A percentile compares a stretch with the other conserved stretches of the same genome.
phyloP scores from a whole-genome alignment of 768 basidiomycete species.

The Pleurotus cornucopiae region DNA sequence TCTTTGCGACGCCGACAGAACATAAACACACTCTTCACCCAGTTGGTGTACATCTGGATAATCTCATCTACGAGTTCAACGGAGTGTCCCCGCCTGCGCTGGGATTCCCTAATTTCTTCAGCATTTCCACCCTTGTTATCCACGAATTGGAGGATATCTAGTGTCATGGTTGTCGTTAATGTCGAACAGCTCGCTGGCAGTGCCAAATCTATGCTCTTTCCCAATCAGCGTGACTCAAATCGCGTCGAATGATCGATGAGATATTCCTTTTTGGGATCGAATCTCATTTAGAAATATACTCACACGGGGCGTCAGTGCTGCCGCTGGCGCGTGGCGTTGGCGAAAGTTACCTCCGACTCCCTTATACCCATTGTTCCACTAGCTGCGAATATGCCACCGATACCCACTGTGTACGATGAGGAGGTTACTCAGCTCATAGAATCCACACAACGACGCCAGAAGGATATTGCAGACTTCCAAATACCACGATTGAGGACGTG shows the following conservation, averaged over 20 bases:
- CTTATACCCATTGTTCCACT: too few relatives aligned
- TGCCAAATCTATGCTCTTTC: too few relatives aligned
- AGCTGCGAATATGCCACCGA: constrained; percentile 50
- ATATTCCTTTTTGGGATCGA: too few relatives aligned
- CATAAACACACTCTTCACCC: constrained; percentile 81
- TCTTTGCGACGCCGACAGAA: not conserved
- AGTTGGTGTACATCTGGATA: constrained; percentile 85
- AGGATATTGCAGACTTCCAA: constrained; percentile 65
- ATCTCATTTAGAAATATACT: too few relatives aligned
- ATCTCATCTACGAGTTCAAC: constrained; percentile 94
- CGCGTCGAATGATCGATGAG: too few relatives aligned
- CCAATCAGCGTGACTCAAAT: too few relatives aligned
- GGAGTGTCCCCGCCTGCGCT: constrained; percentile 83
- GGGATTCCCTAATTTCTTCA: constrained; percentile 85
- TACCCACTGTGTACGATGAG: constrained; percentile 49
- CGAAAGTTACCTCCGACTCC: too few relatives aligned
- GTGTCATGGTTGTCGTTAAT: constrained; percentile 53
- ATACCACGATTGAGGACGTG: constrained; percentile 72
- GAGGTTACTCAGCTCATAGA: constrained; percentile 48
- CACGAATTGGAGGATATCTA: constrained; percentile 78
- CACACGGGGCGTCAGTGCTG: too few relatives aligned
- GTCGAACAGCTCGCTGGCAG: too few relatives aligned
- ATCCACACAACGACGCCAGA: constrained; percentile 49
- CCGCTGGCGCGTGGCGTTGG: too few relatives aligned
- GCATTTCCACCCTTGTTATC: constrained; percentile 91